Percentiles rank a stretch among this genome's conserved stretches.
Evolutionary conservation across 192 early-diverging fungal genomes (phyloP).

Genomic region (Chytriomyces confervae): DNA sequence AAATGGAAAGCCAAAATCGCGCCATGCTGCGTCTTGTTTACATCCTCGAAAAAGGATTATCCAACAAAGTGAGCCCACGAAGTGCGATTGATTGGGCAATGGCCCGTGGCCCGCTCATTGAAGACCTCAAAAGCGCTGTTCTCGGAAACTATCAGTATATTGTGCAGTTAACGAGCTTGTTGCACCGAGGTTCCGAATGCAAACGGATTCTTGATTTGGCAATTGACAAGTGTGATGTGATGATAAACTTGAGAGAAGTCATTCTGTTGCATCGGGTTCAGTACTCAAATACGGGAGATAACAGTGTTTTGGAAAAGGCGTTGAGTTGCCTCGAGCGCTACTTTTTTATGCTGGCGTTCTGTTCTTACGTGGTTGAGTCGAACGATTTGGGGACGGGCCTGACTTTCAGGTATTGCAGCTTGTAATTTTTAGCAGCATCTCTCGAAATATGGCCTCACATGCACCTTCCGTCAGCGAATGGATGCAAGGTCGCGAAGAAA

Average conservation of each 20-base stretch:
- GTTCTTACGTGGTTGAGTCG: slow-evolving; percentile 56
- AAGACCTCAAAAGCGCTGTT: slow-evolving; percentile 60
- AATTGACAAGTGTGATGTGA: slow-evolving; percentile 62
- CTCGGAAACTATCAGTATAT: slow-evolving; percentile 64
- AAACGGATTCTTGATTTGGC: slow-evolving; percentile 61
- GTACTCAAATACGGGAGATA: slow-evolving; percentile 51
- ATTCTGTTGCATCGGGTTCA: slow-evolving; percentile 63
- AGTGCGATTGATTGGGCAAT: slow-evolving; percentile 65
- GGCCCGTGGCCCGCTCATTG: slow-evolving; percentile 55
- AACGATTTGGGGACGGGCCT: slow-evolving; percentile 5
- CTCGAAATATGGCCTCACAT: slow-evolving; percentile 28
- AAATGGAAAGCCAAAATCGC: slow-evolving; percentile 47
- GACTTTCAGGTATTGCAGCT: slow-evolving; percentile 15
- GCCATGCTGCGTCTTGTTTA: slow-evolving; percentile 62
- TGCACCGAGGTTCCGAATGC: slow-evolving; percentile 52
- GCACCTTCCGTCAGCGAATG: slow-evolving; percentile 14
- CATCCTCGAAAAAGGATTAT: slow-evolving; percentile 56
- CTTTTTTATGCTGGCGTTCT: slow-evolving; percentile 63
- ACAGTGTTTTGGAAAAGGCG: slow-evolving; percentile 49
- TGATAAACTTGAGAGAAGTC: slow-evolving; percentile 65
- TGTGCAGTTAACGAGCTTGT: slow-evolving; percentile 43
- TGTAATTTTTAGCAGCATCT: slow-evolving; percentile 26
- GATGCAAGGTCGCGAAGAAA: slow-evolving; percentile 52
- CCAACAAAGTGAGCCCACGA: slow-evolving; percentile 41
- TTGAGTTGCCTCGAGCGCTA: slow-evolving; percentile 62